phyloP scores from a whole-genome alignment of 1,139 yeast genomes.

The Kurtzmaniella quercitrusa region DNA sequence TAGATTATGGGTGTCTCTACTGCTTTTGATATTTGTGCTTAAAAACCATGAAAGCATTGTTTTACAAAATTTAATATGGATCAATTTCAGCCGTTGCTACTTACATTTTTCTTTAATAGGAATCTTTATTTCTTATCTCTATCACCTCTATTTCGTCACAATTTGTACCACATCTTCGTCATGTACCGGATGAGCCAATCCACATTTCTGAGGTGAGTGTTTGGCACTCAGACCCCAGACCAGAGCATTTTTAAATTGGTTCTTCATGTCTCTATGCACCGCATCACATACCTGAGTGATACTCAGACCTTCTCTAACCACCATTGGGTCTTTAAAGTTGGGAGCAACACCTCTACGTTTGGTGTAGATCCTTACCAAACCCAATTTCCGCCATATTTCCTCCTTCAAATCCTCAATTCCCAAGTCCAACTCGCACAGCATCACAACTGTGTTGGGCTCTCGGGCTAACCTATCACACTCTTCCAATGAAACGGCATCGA shows the following conservation, averaged over 20 bases:
- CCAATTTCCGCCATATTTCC: conserved; percentile 88
- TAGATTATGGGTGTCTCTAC: too few relatives aligned
- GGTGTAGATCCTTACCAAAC: conserved; percentile 77
- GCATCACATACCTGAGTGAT: conserved; percentile 88
- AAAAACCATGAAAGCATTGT: too few relatives aligned
- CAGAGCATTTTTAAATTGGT: conserved; percentile 86
- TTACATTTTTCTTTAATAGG: neutral
- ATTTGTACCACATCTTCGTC: conserved; percentile 95
- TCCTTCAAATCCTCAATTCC: conserved; percentile 87
- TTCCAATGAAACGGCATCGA: conserved; percentile 92
- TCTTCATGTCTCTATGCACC: conserved; percentile 88
- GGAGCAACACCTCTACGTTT: conserved; percentile 72
- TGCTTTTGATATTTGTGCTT: too few relatives aligned
- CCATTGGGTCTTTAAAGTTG: conserved; percentile 84
- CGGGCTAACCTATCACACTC: conserved; percentile 91
- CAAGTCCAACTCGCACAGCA: conserved; percentile 83
- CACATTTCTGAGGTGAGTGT: conserved; percentile 96
- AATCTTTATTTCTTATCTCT: neutral
- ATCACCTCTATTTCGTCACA: conserved; percentile 57
- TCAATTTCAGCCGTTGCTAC: too few relatives aligned
- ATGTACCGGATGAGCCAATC: conserved; percentile 73
- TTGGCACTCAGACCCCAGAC: conserved; percentile 97
- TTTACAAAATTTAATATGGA: too few relatives aligned
- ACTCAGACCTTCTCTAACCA: conserved; percentile 74
- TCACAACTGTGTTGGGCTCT: conserved; percentile 87